Base-by-base conservation (phyloP, 2,329 filamentous ascomycete species). In the Monilinia vaccinii-corymbosi region DNA sequence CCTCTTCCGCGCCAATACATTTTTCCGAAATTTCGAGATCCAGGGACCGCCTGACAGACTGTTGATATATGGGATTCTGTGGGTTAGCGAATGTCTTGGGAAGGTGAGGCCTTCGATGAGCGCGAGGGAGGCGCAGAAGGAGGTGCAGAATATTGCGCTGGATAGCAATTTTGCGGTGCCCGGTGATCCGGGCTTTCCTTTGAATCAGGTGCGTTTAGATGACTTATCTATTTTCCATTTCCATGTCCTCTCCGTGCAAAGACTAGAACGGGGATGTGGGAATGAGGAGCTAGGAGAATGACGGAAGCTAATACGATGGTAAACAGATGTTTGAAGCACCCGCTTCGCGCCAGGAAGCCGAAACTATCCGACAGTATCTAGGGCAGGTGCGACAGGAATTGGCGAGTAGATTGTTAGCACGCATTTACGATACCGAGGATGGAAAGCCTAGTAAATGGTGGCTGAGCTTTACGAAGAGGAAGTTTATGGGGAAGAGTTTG, bases 21-120 rank as follows among this genome's bases (percentile, higher is more conserved):
- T 99, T 76, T 99, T 97, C 82, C 89, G 94, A 71, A 99, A 97
- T 81, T 99, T 99, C 71, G 94, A 97, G 80, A 96, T 97, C 78
- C 93, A 96, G 77, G 94, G 94, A 16, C 89, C 91, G 31, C 93
- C 94, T 61, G 94, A 99, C 76, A 84, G 94, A 45, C 85, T 97
- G 71, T 81, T 99, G 67, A 92, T 97, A 71, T 99, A 99, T 77
- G 93, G 93, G 64, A 99, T 97, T 73, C 82, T 96, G 72, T 97
- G 93, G 76, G 82, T 97, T 70, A 93, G 87, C 76, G 92, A 97
- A 75, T 92, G 91, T 70, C 78, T 99, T 72, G 79, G 81, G 70
- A 95, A 94, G 81, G 91, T 97, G 72, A 90, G 87, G 77, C 87
- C 91, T 14, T 77, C 75, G 48, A 88, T 90, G 76, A 77, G 75